Conservation (phyloP, 148 eudicot genomes). For the Hydrangea macrophylla region DNA sequence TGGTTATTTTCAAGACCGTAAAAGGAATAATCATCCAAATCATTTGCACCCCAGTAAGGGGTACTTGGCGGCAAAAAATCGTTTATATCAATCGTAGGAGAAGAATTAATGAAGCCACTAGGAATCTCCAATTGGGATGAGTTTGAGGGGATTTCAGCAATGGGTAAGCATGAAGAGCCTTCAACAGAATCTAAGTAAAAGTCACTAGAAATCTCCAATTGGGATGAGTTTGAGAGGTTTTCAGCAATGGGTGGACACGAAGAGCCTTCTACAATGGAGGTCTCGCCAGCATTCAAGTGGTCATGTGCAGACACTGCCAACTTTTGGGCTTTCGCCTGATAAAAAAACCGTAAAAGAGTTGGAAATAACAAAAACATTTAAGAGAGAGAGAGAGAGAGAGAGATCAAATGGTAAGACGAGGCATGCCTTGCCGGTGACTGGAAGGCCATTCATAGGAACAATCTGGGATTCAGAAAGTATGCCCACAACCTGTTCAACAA, state of each 20-base stretch:
- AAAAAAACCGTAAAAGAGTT: neutral
- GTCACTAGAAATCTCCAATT: neutral
- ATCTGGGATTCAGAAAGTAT: slow-evolving; percentile 3
- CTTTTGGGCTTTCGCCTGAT: slow-evolving; percentile 20
- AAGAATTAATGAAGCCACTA: too few relatives aligned
- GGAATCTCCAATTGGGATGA: too few relatives aligned
- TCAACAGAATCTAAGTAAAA: neutral
- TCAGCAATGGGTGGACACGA: too few relatives aligned
- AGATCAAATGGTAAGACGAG: slow-evolving; percentile 1
- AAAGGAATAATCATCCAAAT: too few relatives aligned
- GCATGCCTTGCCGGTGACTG: slow-evolving; percentile 23
- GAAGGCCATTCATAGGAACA: slow-evolving; percentile 11
- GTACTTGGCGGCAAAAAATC: neutral
- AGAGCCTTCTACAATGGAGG: too few relatives aligned
- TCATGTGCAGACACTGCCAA: slow-evolving; percentile 21
- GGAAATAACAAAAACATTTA: neutral
- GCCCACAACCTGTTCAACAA: slow-evolving; percentile 21
- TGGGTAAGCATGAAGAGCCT: too few relatives aligned
- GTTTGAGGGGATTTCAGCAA: too few relatives aligned
- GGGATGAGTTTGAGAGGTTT: slow-evolving; percentile 7
- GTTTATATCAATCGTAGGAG: neutral
- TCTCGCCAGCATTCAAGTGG: slow-evolving; percentile 8
- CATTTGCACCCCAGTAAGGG: too few relatives aligned
- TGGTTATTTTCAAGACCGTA: too few relatives aligned
- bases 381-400: neutral